Evolutionary conservation across 208 protist genomes (phyloP), one percentile per base, ranked within the genome.

Genomic region (Leishmania braziliensis): DNA sequence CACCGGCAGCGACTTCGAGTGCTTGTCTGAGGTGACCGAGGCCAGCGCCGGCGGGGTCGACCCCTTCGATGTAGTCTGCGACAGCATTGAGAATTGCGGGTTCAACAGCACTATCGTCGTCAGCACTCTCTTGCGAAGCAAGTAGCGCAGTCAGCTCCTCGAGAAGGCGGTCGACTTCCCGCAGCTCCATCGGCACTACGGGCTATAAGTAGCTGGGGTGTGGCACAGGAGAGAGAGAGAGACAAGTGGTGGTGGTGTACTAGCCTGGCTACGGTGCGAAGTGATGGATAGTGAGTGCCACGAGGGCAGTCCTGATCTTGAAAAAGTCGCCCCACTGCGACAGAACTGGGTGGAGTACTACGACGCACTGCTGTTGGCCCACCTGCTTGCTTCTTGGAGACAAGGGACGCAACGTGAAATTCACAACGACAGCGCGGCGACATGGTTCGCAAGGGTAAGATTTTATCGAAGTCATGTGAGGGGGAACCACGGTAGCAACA

Each of bases 41-140:
- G n/a, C 72, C 75, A 23, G 72, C 56, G 16, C 73, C 77, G 54
- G 36, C 63, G 23, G 82, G 78, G 82, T 85, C 82, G 48, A 65
- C 73, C 23, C 82, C 82, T 71, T 85, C 82, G 53, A 85, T 66
- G 77, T 82, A 85, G 72, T 85, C 82, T 3, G 82, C 82, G 36
- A 85, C 53, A 8, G 71, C 69, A 73, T 79, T 82, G 50, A 85
- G 82, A 51, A 85, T 54, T 29, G 63, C 72, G 0, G 82, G 63
- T 50, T 81, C 72, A 36, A 70, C 71, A 20, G 63, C 82, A 5
- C 23, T 33, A 58, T 79, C 82, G 33, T 46, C 54, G 58, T 43
- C 39, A 33, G 36, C 74, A 33, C 74, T 8, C 5, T 46, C 54
- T 29, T 50, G 33, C 39, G 74, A 50, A n/a, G 14, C 73, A 4